Evolutionary conservation across 768 basidiomycete species (phyloP), one percentile per base, ranked within the genome.

Genomic region (Termitomyces sp.): DNA sequence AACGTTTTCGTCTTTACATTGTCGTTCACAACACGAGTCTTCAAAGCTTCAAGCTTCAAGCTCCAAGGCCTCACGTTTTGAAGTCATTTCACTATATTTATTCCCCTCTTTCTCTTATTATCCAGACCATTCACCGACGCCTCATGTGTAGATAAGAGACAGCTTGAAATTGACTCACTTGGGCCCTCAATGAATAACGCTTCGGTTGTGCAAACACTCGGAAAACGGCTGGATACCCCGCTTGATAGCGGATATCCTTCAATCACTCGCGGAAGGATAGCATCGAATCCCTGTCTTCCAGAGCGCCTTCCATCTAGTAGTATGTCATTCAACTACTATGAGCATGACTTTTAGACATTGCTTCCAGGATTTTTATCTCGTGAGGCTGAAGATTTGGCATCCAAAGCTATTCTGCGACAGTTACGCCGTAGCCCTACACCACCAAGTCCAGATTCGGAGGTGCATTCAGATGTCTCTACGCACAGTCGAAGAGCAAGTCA

Each of bases 251-350:
- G 59, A 31, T 8, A 54, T 53, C 50, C 58, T 49, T 66, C 65
- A 30, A 41, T 48, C n/a, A 55, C 72, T 54, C 78, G 82, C 58
- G 72, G 67, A 59, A 78, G 78, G 45, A 63, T 83, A 2, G 63
- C 63, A 9, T 78, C 83, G 3, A 75, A 81, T 11, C 81, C 81
- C 58, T 88, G 86, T 68, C 76, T 91, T 36, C 87, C 84, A 34
- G 81, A 79, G 54, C 80, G 89, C n/a, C 78, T 91, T 47, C 90
- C 90, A 15, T 81, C 86, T 8, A 78, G 74, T 61, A 80, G 88
- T 87, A 63, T 53, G 81, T 58, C 15, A 33, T 34, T n/a, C 8
- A 33, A 11, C 5, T 3, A 1, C 9, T 34, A 3, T 33, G 13
- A 34, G 8, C 64, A 20, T 57, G 42, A 50, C 46, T 46, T 31